phyloP scores from a whole-genome alignment of 2,329 filamentous ascomycete genomes.

The Cercospora brassicicola region DNA sequence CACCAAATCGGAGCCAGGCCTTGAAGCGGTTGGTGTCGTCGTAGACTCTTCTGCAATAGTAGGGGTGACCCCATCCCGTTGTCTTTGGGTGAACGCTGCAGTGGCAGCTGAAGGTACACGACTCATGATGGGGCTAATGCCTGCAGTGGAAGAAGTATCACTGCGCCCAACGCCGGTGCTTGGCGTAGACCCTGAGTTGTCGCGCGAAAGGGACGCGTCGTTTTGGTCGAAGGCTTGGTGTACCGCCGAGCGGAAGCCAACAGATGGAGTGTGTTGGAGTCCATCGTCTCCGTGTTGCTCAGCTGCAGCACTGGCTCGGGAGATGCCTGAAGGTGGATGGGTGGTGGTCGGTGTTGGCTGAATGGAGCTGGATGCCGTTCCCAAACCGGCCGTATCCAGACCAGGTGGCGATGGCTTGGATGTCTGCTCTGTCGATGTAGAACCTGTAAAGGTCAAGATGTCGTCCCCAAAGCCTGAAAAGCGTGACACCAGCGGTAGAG shows the following conservation, averaged over 20 bases:
- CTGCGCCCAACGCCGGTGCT: constrained; percentile 45
- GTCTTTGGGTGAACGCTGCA: constrained; percentile 35
- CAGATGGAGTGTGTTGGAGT: constrained; percentile 52
- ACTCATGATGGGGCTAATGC: constrained; percentile 66
- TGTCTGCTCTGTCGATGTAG: constrained; percentile 7
- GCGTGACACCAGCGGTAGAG: constrained; percentile 47
- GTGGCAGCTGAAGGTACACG: constrained; percentile 51
- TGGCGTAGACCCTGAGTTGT: constrained; percentile 38
- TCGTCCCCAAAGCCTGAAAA: constrained; percentile 46
- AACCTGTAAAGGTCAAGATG: constrained; percentile 29
- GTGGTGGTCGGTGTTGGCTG: constrained; percentile 24
- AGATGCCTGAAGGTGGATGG: constrained; percentile 13
- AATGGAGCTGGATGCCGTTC: constrained; percentile 23
- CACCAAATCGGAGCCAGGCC: constrained; percentile 39
- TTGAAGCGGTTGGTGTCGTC: constrained; percentile 37
- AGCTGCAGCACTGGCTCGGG: constrained; percentile 22
- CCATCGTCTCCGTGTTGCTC: constrained; percentile 21
- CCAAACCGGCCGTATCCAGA: constrained; percentile 10
- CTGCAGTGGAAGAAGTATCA: constrained; percentile 62
- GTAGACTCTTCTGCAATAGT: constrained; percentile 57
- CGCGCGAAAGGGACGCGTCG: constrained; percentile 55
- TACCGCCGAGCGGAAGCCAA: constrained; percentile 56
- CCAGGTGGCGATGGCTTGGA: constrained; percentile 3
- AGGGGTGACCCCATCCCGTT: constrained; percentile 49
- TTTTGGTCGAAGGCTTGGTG: constrained; percentile 64